These are phyloP conservation scores for Fraxinus angustifolia DNA, from an alignment of 305 asterid species.

Conservation along the genomic window DNA sequence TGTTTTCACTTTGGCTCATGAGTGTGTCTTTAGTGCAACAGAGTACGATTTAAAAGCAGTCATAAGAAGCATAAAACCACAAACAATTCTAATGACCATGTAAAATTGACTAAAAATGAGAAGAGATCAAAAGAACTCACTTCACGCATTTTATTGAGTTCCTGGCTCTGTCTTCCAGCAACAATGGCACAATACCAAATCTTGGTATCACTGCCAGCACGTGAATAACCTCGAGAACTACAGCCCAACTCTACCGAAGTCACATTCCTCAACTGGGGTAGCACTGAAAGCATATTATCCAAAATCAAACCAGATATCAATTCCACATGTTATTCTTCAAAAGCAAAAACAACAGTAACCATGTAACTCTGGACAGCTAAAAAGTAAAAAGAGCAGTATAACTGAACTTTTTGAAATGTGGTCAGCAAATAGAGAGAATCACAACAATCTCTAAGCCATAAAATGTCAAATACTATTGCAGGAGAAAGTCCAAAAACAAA, in stretches of 20 bases:
- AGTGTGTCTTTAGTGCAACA: background rate
- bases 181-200: slow-evolving; percentile 93
- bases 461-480: background rate
- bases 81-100: background rate
- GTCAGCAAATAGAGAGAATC: background rate
- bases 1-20: background rate
- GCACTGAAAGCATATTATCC: slow-evolving; percentile 53
- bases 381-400: background rate
- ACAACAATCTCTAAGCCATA: background rate
- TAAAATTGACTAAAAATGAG: slow-evolving; percentile 7
- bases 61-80: slow-evolving; percentile 1
- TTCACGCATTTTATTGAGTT: slow-evolving; percentile 88
- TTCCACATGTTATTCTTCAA: background rate
- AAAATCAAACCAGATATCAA: slow-evolving; percentile 19
- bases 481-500: background rate
- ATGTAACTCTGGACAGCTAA: background rate
- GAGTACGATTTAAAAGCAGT: background rate
- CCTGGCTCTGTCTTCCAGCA: slow-evolving; percentile 86
- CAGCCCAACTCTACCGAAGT: slow-evolving; percentile 89
- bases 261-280: slow-evolving; percentile 86
- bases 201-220: slow-evolving; percentile 73
- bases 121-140: slow-evolving; percentile 42
- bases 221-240: slow-evolving; percentile 77
- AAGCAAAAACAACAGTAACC: slow-evolving; percentile 4
- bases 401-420: background rate